Evolutionary conservation across 163 green algal species (phyloP).

Genomic region (Chlorella variabilis): DNA sequence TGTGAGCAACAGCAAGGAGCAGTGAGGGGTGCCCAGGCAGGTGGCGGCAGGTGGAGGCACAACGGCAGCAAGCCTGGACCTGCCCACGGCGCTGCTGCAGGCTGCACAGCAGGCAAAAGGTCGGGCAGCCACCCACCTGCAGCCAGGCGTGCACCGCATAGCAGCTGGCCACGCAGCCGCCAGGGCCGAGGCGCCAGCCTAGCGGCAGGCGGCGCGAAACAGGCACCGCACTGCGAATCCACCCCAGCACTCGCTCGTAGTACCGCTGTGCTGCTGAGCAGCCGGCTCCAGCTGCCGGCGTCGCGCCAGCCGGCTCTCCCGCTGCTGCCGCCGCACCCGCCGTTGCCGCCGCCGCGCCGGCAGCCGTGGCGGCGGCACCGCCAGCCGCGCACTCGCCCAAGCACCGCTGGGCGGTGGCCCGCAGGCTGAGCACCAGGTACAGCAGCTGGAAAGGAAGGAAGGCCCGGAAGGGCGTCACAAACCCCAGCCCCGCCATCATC

Average conservation of each 20-base stretch:
- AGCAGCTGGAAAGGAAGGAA: neutral
- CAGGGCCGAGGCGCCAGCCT: neutral
- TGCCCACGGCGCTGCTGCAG: too few relatives aligned
- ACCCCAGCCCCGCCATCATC: neutral
- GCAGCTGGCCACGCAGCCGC: neutral
- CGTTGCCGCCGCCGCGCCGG: neutral
- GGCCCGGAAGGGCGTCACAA: neutral
- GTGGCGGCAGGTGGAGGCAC: too few relatives aligned
- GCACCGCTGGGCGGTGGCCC: neutral
- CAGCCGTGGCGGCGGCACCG: neutral
- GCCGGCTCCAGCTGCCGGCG: neutral
- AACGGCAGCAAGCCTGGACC: too few relatives aligned
- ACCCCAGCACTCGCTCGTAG: neutral
- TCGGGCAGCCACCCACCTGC: neutral
- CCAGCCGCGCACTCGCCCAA: neutral
- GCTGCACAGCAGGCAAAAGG: too few relatives aligned
- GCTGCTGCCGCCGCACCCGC: neutral
- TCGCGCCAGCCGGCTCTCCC: neutral
- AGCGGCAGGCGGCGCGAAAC: neutral
- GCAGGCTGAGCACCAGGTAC: neutral
- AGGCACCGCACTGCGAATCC: neutral
- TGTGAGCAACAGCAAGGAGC: too few relatives aligned
- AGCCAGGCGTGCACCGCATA: slow-evolving; percentile 9
- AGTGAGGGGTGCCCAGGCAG: too few relatives aligned
- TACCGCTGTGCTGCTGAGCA: neutral